Conservation (phyloP, 495 filamentous ascomycete genomes). For the Sordaria brevicollis region DNA sequence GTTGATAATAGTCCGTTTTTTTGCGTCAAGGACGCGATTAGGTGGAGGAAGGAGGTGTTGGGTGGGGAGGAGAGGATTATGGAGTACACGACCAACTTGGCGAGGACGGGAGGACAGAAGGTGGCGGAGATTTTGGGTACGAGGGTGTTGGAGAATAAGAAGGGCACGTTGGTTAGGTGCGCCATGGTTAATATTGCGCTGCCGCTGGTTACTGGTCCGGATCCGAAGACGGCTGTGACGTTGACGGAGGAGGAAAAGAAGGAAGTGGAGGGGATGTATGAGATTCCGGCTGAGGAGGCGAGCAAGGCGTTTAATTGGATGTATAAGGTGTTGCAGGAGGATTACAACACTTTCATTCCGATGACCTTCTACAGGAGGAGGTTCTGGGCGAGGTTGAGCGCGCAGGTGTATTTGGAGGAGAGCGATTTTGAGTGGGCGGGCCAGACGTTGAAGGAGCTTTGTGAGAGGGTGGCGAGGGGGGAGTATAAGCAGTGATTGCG, state of each 20-base stretch:
- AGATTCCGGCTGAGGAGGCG: conserved; percentile 25
- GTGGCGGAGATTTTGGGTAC: conserved; percentile 58
- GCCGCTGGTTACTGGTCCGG: conserved; percentile 38
- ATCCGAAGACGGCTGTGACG: conserved; percentile 7
- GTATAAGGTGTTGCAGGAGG: conserved; percentile 38
- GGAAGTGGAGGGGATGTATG: conserved; percentile 17
- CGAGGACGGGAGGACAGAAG: conserved; percentile 44
- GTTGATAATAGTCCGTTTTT: conserved; percentile 60
- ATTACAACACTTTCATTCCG: conserved; percentile 62
- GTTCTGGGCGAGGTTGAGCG: conserved; percentile 65
- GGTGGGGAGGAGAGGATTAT: conserved; percentile 66
- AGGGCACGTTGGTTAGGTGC: conserved; percentile 31
- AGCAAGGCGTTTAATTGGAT: conserved; percentile 45
- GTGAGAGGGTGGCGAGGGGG: conserved; percentile 44
- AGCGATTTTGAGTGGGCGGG: conserved; percentile 70
- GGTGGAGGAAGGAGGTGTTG: conserved; percentile 54
- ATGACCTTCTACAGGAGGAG: conserved; percentile 46
- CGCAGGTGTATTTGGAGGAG: conserved; percentile 68
- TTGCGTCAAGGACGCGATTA: conserved; percentile 58
- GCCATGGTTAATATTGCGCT: conserved; percentile 63
- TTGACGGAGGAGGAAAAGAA: conserved; percentile 1
- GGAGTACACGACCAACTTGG: conserved; percentile 46
- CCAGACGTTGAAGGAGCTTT: conserved; percentile 48
- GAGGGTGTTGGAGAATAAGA: conserved; percentile 53
- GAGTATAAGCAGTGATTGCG: conserved; percentile 33